Evolutionary conservation across 371 early-diverging fungal genomes (phyloP), one percentile per base, ranked within the genome.

Genomic region (Apophysomyces ossiformis): DNA sequence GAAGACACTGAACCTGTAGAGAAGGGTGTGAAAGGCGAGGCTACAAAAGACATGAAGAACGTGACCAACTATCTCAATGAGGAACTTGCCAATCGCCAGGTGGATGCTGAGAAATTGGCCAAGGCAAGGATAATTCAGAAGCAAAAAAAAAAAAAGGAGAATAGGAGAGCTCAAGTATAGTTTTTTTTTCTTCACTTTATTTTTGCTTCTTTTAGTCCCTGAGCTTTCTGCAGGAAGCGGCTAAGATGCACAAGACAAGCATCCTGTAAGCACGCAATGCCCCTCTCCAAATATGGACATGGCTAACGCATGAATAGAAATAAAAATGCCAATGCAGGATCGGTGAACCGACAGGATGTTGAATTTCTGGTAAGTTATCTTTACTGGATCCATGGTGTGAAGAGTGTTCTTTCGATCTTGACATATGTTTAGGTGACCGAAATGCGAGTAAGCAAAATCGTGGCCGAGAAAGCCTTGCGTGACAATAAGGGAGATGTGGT

Each of bases 1-100:
- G 76, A 77, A 37, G 69, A 69, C 15, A 60, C 70, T 37, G 78
- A 77, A 43, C 64, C 70, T 13, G 67, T 68, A 13, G 70, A 75
- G 64, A 74, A 68, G 57, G 83, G 83, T 46, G 67, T 64, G 59
- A 73, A 73, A 62, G 83, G 78, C 26, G 70, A 76, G 64, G 83
- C 83, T 3, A 70, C 46, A 61, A 82, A 82, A 57, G 83, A 82
- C 60, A 79, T 82, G 79, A 65, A 72, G 65, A 73, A 75, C 57
- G 83, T 82, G 21, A 71, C 77, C 32, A 78, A 73, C 36, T 77
- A 72, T 50, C 67, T 76, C 50, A 73, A 72, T 60, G 83, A 79
- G 57, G 69, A 71, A 57, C 68, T 68, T n/a, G 71, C 71, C 9
- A 71, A 74, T 37, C 73, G 71, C 39, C 71, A 66, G 38, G 80